Evolutionary conservation across 2,329 filamentous ascomycete genomes (phyloP), one percentile per base, ranked within the genome.

Genomic region (Penicillium sp.): DNA sequence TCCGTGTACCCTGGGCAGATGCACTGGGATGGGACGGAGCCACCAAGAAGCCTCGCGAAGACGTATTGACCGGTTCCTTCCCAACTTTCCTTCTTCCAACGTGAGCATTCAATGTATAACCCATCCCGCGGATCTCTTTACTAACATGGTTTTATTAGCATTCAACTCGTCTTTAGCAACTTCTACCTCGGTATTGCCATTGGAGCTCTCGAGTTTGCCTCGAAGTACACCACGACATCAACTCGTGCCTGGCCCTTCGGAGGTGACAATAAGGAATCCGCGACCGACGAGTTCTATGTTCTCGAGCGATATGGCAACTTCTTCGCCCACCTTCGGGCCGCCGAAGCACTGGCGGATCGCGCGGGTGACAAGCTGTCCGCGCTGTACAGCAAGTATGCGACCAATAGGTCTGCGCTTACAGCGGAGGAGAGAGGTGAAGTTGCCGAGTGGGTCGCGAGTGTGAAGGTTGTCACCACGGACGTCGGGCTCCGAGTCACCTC

Each of bases 161-260:
- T 85, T 50, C 82, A 86, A 61, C 75, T 85, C 0, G 78, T 83
- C n/a, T 86, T 86, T 66, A 75, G 74, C 60, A 85, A 85, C 63
- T 82, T 86, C 60, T 84, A 86, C 61, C 69, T 85, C 1, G 82
- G 82, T 2, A 85, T 85, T 52, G 79, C 81, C 0, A 73, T 77
- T 38, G 82, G 83, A 0, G 78, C 81, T 0, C 69, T 86, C 0
- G 70, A 77, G 6, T 76, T 75, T 38, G 81, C 81, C 1, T 66
- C 76, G 0, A 73, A 75, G 24, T 86, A 85, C 54, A 86, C 82
- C 0, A 67, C 66, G 2, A 76, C 74, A 23, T 69, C 68, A 20
- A 86, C 83, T 0, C 75, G 83, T 0, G 71, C 83, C 0, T 87
- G 83, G 82, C 82, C 83, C 0, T 86, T 72, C 51, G 81, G 81